Base-by-base conservation (phyloP, 768 basidiomycete genomes). In the Boletus tomentosulus region DNA sequence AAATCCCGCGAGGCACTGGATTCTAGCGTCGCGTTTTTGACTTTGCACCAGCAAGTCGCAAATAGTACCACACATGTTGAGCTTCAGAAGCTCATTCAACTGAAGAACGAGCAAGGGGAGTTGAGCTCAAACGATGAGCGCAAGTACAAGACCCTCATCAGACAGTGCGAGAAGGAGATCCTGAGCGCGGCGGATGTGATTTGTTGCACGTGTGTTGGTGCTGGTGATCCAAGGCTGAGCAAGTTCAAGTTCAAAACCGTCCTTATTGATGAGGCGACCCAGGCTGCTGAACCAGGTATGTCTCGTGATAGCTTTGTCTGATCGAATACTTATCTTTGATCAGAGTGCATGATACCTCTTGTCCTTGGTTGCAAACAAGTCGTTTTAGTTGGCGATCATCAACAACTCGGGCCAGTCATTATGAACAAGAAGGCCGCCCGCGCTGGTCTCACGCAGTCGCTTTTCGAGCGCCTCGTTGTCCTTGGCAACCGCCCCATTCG, bases 361-460 rank as follows among this genome's bases (percentile, higher is more conserved):
- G 89, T 98, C 6, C 84, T 99, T 64, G 97, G 97, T 13, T 98
- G 95, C 69, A 98, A 98, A 71, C 97, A 99, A 66, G 93, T 93
- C 51, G 97, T 99, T 27, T 83, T 99, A 38, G 97, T 99, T 51
- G 97, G 97, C 50, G 96, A 98, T 73, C 91, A 97, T 70, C 92
- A 75, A 60, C 97, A 98, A 79, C 86, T 98, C 47, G 97, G 97
- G 1, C 97, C 97, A 7, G 97, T 98, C 64, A 98, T 99, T 69
- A 98, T 99, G 97, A 99, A 98, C 82, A 99, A 99, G 83, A 98
- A 99, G 67, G 97, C 97, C 0, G 96, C 97, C 2, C 90, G 94
- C n/a, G 97, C 97, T 5, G 97, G 97, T 19, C 81, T 99, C 37
- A 98, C 95, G 0, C 97, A 98, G 66, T 99, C 97, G 0, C 85